These are phyloP conservation scores for Hexamita inflata DNA, from an alignment of 208 protist genomes.

Conservation along the genomic window DNA sequence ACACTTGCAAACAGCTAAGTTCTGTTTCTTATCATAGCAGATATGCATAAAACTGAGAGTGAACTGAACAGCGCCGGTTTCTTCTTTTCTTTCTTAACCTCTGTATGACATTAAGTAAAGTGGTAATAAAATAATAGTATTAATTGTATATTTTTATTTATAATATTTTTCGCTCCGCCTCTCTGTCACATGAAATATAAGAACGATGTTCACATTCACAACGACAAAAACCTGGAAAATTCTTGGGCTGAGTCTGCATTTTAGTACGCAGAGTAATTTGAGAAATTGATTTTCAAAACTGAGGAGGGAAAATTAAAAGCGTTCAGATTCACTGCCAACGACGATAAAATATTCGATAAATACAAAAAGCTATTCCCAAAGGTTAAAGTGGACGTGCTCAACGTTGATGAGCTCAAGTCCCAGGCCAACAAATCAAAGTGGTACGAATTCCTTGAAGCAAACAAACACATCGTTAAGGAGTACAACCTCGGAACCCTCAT, in stretches of 20 bases:
- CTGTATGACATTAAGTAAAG: no score
- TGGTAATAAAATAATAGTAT: no score
- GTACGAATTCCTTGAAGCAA: neutral
- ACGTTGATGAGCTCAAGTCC: neutral
- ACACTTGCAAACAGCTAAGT: no score
- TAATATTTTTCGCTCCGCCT: no score
- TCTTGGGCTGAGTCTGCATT: slow-evolving; percentile 18
- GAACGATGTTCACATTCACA: slow-evolving; percentile 4
- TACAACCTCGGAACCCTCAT: slow-evolving; percentile 25
- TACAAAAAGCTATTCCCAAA: slow-evolving; percentile 26
- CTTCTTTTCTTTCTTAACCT: no score
- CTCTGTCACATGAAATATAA: no score
- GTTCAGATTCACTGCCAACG: neutral
- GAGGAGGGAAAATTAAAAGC: neutral
- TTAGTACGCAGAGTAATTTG: neutral
- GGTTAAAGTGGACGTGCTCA: neutral
- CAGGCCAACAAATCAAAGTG: slow-evolving; percentile 1
- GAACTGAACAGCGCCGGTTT: no score
- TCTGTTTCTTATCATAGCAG: no score
- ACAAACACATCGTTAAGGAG: neutral
- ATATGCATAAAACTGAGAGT: no score
- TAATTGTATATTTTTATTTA: no score
- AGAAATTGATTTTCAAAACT: neutral
- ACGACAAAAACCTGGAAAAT: slow-evolving; percentile 23
- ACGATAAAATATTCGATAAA: slow-evolving; percentile 22